These are phyloP conservation scores for Taxawa tesnikishii DNA, from an alignment of 2,329 filamentous ascomycete species.

Conservation along the genomic window DNA sequence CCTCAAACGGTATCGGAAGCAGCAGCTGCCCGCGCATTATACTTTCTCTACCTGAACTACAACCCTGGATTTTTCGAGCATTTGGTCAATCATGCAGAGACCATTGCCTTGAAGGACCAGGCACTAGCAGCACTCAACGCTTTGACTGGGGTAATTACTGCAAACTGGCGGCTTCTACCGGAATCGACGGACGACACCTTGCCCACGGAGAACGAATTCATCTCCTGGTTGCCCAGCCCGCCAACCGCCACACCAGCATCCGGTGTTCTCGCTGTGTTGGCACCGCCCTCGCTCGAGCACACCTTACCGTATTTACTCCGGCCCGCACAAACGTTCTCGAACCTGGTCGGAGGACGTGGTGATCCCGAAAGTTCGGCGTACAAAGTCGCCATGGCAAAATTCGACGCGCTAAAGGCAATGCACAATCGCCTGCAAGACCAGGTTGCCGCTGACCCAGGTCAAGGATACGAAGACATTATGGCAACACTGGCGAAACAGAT, in stretches of 20 bases:
- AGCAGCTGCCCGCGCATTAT: slow-evolving; percentile 41
- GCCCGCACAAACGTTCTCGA: slow-evolving; percentile 43
- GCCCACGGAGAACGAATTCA: slow-evolving; percentile 16
- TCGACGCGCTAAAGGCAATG: slow-evolving; percentile 42
- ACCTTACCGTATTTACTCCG: slow-evolving; percentile 46
- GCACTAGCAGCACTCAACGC: slow-evolving; percentile 43
- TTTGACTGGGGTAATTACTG: slow-evolving; percentile 39
- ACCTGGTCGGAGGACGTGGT: slow-evolving; percentile 45
- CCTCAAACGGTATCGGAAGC: slow-evolving; percentile 25
- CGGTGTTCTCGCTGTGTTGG: slow-evolving; percentile 40
- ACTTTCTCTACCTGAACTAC: slow-evolving; percentile 39
- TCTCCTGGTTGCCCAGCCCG: slow-evolving; percentile 20
- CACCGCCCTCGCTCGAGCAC: slow-evolving; percentile 35
- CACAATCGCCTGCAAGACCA: slow-evolving; percentile 29
- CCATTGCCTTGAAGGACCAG: slow-evolving; percentile 43
- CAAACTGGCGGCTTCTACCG: slow-evolving; percentile 37
- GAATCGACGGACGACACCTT: slow-evolving; percentile 5
- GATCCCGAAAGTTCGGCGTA: slow-evolving; percentile 46
- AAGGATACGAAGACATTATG: slow-evolving; percentile 27
- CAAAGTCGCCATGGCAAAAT: slow-evolving; percentile 44
- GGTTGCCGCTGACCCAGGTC: slow-evolving; percentile 15
- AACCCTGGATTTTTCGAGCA: slow-evolving; percentile 40
- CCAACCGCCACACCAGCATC: slow-evolving; percentile 19
- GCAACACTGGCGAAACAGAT: slow-evolving; percentile 28
- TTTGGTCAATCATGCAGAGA: slow-evolving; percentile 41